Percentiles rank a stretch among this genome's conserved stretches.
These are phyloP conservation scores for Mycosphaerella arachidis DNA, from an alignment of 2,329 filamentous ascomycete genomes.

Conservation along the genomic window DNA sequence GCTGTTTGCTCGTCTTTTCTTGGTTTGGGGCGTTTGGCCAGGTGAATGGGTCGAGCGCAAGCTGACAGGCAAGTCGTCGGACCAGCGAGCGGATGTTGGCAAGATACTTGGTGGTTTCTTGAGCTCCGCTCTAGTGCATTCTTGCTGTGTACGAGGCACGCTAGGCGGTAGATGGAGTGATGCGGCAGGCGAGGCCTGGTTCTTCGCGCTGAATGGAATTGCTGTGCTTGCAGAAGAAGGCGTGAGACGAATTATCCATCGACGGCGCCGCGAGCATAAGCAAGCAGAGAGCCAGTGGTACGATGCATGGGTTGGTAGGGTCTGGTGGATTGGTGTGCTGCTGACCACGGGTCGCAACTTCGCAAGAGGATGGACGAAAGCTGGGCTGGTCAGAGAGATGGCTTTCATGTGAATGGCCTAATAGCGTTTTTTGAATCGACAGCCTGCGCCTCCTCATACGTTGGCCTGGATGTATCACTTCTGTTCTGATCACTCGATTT, in stretches of 20 bases:
- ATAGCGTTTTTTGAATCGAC: background rate
- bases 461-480: background rate
- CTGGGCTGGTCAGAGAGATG: constrained; percentile 40
- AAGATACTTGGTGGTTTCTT: constrained; percentile 43
- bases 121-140: constrained; percentile 40
- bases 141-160: constrained; percentile 39
- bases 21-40: constrained; percentile 45
- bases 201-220: constrained; percentile 31
- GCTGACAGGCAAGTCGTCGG: constrained; percentile 33
- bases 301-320: constrained; percentile 33
- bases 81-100: constrained; percentile 39
- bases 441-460: background rate
- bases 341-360: constrained; percentile 41
- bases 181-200: constrained; percentile 31
- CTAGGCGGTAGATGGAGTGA: constrained; percentile 35
- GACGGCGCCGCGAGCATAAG: constrained; percentile 18
- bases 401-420: constrained; percentile 23
- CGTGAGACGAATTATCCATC: constrained; percentile 19
- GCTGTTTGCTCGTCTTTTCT: constrained; percentile 42
- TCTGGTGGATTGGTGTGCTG: constrained; percentile 40
- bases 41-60: constrained; percentile 42
- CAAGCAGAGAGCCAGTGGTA: constrained; percentile 27
- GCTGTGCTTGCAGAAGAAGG: constrained; percentile 30
- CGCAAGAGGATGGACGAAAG: constrained; percentile 41
- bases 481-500: background rate